Evolutionary conservation across 2,329 filamentous ascomycete genomes (phyloP).

Genomic region (Stemphylium lycopersici): DNA sequence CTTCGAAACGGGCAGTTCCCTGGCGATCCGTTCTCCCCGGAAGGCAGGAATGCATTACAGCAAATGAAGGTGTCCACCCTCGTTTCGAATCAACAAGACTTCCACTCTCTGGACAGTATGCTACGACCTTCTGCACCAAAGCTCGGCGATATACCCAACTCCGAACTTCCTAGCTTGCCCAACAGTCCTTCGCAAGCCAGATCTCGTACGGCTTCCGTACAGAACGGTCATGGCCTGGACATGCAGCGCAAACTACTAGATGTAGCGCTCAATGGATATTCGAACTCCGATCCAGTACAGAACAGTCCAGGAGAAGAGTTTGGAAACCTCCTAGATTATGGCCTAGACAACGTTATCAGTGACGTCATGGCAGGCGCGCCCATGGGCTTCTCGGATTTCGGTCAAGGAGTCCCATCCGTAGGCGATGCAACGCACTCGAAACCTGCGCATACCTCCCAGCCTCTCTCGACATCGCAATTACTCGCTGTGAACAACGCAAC

Average conservation of each 20-base stretch:
- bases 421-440: background rate
- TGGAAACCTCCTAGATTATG: constrained; percentile 26
- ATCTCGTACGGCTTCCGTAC: background rate
- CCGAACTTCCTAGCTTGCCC: constrained; percentile 29
- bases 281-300: background rate
- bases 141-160: constrained; percentile 33
- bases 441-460: background rate
- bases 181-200: constrained; percentile 17
- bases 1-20: constrained; percentile 28
- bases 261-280: background rate
- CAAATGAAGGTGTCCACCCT: constrained; percentile 12
- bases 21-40: constrained; percentile 16
- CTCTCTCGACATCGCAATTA: background rate
- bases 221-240: background rate
- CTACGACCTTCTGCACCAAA: constrained; percentile 35
- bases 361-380: constrained; percentile 36
- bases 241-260: constrained; percentile 5
- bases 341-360: constrained; percentile 35
- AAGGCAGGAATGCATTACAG: constrained; percentile 12
- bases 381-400: constrained; percentile 6
- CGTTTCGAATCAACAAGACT: constrained; percentile 26
- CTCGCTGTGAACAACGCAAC: constrained; percentile 6
- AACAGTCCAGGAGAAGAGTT: constrained; percentile 23
- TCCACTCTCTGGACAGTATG: constrained; percentile 37
- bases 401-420: background rate